Conservation (phyloP, 2,329 filamentous ascomycete genomes). For the Elsinoe necatrix region DNA sequence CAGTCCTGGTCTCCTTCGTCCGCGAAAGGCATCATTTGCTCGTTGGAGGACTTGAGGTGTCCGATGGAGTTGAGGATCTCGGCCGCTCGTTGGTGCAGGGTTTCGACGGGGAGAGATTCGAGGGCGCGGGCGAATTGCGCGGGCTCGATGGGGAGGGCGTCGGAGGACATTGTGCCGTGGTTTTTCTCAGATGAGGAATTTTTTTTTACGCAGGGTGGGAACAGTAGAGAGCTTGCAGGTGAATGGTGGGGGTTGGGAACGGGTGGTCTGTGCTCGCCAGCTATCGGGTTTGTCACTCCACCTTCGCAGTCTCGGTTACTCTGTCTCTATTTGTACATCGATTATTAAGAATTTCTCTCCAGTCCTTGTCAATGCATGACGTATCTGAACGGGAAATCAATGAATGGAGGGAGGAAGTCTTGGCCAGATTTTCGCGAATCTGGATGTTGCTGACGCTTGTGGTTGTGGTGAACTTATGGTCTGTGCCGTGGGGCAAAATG, state of each 20-base stretch:
- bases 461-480: no score
- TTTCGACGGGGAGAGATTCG: conserved; percentile 54
- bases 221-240: neutral
- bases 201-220: neutral
- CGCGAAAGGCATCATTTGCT: conserved; percentile 61
- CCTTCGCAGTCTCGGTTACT: no score
- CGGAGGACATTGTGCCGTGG: conserved; percentile 20
- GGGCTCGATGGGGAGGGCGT: conserved; percentile 26
- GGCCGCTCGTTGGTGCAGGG: conserved; percentile 64
- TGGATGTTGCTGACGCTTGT: no score
- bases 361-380: no score
- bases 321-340: no score
- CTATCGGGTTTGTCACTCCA: no score
- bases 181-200: no score
- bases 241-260: conserved; percentile 18
- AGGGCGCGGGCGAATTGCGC: conserved; percentile 46
- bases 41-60: conserved; percentile 66
- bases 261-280: conserved; percentile 21
- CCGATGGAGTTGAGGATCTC: conserved; percentile 67
- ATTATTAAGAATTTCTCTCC: no score
- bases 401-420: no score
- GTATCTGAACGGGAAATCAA: no score
- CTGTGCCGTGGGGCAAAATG: neutral
- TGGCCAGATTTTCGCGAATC: no score
- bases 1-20: conserved; percentile 58